A percentile compares a stretch with the other conserved stretches of the same genome.
These are phyloP conservation scores for Heritiera littoralis DNA, from an alignment of 345 rosid genomes.

Conservation along the genomic window DNA sequence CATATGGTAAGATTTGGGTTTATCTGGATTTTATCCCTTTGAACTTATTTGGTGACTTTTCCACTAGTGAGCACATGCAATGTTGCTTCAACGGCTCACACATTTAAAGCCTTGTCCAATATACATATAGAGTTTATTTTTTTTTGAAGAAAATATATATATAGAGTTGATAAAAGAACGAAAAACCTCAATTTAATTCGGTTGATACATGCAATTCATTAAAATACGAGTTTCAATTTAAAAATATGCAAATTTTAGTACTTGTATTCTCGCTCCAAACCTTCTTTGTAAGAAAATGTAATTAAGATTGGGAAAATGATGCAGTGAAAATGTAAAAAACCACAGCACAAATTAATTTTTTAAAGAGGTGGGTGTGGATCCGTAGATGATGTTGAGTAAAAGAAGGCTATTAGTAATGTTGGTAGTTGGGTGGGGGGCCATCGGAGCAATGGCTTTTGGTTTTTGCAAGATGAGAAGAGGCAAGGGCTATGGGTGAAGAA, in stretches of 20 bases:
- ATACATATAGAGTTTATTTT: too few species aligned
- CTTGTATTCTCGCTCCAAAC: too few species aligned
- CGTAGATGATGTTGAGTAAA: conserved; percentile 13
- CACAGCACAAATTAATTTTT: background rate
- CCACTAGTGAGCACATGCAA: conserved; percentile 8
- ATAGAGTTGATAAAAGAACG: background rate
- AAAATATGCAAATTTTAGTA: too few species aligned
- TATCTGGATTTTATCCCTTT: background rate
- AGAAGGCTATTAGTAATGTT: background rate
- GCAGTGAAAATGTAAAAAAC: background rate
- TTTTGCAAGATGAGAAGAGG: background rate
- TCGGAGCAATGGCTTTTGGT: background rate
- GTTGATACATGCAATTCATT: too few species aligned
- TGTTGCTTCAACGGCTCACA: background rate
- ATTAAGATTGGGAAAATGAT: background rate
- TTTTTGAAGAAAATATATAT: too few species aligned
- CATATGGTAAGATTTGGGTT: background rate
- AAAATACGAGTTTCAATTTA: too few species aligned
- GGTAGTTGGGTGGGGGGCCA: conserved; percentile 1
- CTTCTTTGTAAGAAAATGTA: too few species aligned
- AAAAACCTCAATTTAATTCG: too few species aligned
- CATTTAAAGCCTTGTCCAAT: background rate
- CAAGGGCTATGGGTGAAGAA: background rate
- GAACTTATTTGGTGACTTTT: background rate
- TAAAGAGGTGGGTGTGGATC: background rate